A percentile compares a stretch with the other conserved stretches of the same genome.
Conservation (phyloP, 2,329 filamentous ascomycete genomes). For the Hymenoscyphus scutula region DNA sequence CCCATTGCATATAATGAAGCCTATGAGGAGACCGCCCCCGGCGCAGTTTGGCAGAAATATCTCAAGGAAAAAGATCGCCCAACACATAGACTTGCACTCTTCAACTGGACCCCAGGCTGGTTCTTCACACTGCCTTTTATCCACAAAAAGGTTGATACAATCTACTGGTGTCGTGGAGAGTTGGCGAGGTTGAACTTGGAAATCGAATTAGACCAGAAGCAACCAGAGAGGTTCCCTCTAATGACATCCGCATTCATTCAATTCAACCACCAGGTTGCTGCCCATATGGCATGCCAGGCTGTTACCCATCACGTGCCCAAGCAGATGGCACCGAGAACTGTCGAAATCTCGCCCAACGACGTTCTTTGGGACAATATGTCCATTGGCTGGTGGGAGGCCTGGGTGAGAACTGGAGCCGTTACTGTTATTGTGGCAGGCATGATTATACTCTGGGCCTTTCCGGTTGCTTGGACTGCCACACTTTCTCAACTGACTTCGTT, state of each 20-base stretch:
- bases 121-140: conserved; percentile 75
- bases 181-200: conserved; percentile 85
- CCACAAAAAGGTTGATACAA: conserved; percentile 90
- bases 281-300: conserved; percentile 96
- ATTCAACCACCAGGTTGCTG: conserved; percentile 96
- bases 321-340: conserved; percentile 86
- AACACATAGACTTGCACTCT: conserved; percentile 72
- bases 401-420: conserved; percentile 59
- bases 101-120: conserved; percentile 59
- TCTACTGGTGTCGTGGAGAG: conserved; percentile 85
- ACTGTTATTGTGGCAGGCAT: conserved; percentile 67
- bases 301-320: conserved; percentile 87
- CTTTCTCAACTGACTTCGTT: conserved; percentile 75
- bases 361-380: conserved; percentile 98
- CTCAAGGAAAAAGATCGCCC: conserved; percentile 79
- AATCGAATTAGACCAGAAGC: conserved; percentile 84
- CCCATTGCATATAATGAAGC: conserved; percentile 61
- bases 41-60: conserved; percentile 78
- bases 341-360: conserved; percentile 92
- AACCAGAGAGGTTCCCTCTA: conserved; percentile 80
- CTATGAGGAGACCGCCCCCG: conserved; percentile 58
- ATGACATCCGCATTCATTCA: conserved; percentile 99
- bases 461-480: conserved; percentile 82
- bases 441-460: conserved; percentile 85
- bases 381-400: conserved; percentile 89